These are phyloP conservation scores for Leucocoprinus birnbaumii DNA, from an alignment of 768 basidiomycete genomes.

Conservation along the genomic window DNA sequence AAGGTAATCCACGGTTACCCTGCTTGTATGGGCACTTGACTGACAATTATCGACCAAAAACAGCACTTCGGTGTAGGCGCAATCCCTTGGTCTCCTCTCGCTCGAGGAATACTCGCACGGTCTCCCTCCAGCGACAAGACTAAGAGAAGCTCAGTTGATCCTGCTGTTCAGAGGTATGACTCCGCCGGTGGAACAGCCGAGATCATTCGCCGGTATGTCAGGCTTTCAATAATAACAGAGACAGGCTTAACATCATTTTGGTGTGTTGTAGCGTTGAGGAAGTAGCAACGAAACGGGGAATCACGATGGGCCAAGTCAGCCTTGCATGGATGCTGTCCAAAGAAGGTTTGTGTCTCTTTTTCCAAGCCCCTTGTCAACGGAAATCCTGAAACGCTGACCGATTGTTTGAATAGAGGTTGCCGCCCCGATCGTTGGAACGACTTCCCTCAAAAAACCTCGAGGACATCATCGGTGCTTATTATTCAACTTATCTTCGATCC, in stretches of 20 bases:
- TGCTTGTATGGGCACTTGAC: too few relatives aligned
- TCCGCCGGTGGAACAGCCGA: constrained; percentile 25
- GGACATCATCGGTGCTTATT: constrained; percentile 43
- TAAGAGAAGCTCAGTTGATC: constrained; percentile 34
- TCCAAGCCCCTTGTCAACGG: background rate
- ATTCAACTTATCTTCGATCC: too few relatives aligned
- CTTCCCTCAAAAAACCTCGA: constrained; percentile 47
- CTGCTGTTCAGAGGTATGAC: constrained; percentile 24
- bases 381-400: background rate
- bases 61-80: constrained; percentile 51
- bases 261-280: constrained; percentile 35
- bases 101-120: constrained; percentile 44
- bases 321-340: constrained; percentile 50
- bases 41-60: background rate
- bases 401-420: too few relatives aligned
- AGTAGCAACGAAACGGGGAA: constrained; percentile 47
- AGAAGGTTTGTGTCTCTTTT: constrained; percentile 23
- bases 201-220: constrained; percentile 35
- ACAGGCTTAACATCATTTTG: constrained; percentile 20
- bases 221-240: background rate
- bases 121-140: constrained; percentile 33
- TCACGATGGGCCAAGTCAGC: constrained; percentile 56
- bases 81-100: constrained; percentile 64
- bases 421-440: constrained; percentile 53
- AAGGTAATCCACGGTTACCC: constrained; percentile 28